These are phyloP conservation scores for Epichloe bromicola DNA, from an alignment of 2,329 filamentous ascomycete genomes.

Conservation along the genomic window DNA sequence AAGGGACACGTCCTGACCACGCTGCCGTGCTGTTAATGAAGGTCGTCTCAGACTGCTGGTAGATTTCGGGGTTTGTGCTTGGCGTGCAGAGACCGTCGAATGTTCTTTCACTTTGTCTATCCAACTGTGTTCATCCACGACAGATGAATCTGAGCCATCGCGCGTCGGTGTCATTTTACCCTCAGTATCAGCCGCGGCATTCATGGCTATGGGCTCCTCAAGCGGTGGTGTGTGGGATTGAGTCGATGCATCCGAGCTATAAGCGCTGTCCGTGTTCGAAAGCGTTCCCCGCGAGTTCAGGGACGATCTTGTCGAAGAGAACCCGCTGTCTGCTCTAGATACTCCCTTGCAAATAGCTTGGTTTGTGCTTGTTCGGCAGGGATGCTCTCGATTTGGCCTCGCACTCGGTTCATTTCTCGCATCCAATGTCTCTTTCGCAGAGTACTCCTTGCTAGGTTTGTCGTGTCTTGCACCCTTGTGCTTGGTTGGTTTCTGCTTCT, in stretches of 20 bases:
- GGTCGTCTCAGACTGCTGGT: background rate
- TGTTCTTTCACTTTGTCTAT: conserved; percentile 8
- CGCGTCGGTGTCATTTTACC: background rate
- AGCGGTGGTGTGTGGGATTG: conserved; percentile 33
- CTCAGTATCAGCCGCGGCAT: background rate
- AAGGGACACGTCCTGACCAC: background rate
- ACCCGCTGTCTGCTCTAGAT: conserved; percentile 32
- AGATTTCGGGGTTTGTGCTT: background rate
- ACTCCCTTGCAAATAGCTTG: conserved; percentile 10
- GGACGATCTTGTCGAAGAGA: conserved; percentile 32
- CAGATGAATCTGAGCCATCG: background rate
- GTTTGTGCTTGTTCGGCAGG: conserved; percentile 1
- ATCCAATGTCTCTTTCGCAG: conserved; percentile 21
- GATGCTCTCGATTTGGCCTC: conserved; percentile 18
- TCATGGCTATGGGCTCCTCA: conserved; percentile 8
- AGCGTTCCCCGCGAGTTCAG: conserved; percentile 30
- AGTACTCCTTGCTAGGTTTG: conserved; percentile 13
- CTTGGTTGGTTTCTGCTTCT: background rate
- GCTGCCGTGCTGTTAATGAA: background rate
- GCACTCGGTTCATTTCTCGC: conserved; percentile 31
- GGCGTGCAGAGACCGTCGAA: background rate
- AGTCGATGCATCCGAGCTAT: conserved; percentile 46
- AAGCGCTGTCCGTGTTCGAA: conserved; percentile 48
- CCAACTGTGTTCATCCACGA: conserved; percentile 4
- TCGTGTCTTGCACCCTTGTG: background rate